Evolutionary conservation across 23 red algal genomes (phyloP).

Genomic region (Gracilaria gracilis): DNA sequence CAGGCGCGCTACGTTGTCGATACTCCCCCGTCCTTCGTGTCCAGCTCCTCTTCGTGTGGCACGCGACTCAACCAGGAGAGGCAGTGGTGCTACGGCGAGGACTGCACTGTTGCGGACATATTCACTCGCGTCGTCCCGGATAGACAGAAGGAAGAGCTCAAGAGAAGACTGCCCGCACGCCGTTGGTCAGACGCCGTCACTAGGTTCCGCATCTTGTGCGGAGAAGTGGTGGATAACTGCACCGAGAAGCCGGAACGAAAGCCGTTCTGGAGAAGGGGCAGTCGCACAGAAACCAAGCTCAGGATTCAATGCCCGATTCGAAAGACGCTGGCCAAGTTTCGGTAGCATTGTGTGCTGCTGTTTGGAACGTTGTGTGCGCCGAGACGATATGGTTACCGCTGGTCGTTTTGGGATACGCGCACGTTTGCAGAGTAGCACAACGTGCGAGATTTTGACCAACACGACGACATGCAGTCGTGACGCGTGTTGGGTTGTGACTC

Average conservation of each 20-base stretch:
- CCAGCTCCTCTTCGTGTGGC: background rate
- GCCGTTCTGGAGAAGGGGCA: background rate
- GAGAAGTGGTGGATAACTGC: conserved; percentile 8
- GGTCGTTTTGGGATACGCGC: too few relatives aligned
- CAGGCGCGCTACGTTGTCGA: background rate
- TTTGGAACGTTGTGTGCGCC: background rate
- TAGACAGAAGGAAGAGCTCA: conserved; percentile 33
- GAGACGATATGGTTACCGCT: too few relatives aligned
- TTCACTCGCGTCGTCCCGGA: conserved; percentile 42
- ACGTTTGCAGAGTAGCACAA: background rate
- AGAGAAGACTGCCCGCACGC: conserved; percentile 13
- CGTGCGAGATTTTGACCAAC: too few relatives aligned
- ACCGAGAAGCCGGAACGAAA: background rate
- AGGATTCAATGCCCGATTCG: conserved; percentile 15
- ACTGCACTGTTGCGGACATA: conserved; percentile 44
- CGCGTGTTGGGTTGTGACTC: too few relatives aligned
- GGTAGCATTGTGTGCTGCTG: background rate
- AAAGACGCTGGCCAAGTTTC: conserved; percentile 36
- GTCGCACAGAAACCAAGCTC: background rate
- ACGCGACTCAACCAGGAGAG: background rate
- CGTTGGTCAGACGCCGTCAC: conserved; percentile 36
- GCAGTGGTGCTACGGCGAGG: conserved; percentile 34
- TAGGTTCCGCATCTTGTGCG: conserved; percentile 14
- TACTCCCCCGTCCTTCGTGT: background rate
- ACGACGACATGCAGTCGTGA: too few relatives aligned